A percentile compares a stretch with the other conserved stretches of the same genome.
phyloP scores from a whole-genome alignment of 2,329 filamentous ascomycete genomes.

The Ophiosphaerella herpotricha region DNA sequence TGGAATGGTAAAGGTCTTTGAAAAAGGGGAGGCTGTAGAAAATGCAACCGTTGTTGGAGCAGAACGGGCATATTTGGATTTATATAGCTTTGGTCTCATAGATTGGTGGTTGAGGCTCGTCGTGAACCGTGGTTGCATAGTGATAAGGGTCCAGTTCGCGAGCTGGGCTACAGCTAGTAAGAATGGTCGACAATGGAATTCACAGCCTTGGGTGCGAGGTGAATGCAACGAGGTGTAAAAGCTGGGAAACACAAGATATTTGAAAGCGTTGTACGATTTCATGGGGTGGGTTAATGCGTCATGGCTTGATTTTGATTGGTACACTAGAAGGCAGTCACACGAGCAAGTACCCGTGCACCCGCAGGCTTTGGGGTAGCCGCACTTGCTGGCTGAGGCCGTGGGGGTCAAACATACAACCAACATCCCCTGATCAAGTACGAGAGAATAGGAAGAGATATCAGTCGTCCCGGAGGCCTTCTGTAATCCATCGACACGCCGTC shows the following conservation, averaged over 20 bases:
- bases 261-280: slow-evolving; percentile 17
- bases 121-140: slow-evolving; percentile 14
- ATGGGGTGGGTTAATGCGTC: slow-evolving; percentile 16
- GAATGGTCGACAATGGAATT: slow-evolving; percentile 1
- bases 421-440: not conserved
- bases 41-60: slow-evolving; percentile 3
- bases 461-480: not conserved
- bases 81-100: slow-evolving; percentile 6
- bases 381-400: slow-evolving; percentile 12
- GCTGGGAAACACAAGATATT: slow-evolving; percentile 11
- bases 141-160: slow-evolving; percentile 15
- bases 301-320: slow-evolving; percentile 18
- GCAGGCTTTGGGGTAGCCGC: slow-evolving; percentile 7
- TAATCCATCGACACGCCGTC: no score
- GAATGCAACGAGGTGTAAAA: slow-evolving; percentile 6
- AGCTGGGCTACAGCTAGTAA: slow-evolving; percentile 16
- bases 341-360: slow-evolving; percentile 17
- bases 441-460: not conserved
- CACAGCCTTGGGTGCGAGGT: not conserved
- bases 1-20: not conserved
- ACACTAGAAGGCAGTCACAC: slow-evolving; percentile 16
- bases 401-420: slow-evolving; percentile 2
- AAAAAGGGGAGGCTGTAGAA: no score
- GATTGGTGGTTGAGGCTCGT: slow-evolving; percentile 12
- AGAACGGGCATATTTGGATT: slow-evolving; percentile 13